Evolutionary conservation across 805 yeast genomes (phyloP).

Genomic region (Trichomonascus vanleenenianus): DNA sequence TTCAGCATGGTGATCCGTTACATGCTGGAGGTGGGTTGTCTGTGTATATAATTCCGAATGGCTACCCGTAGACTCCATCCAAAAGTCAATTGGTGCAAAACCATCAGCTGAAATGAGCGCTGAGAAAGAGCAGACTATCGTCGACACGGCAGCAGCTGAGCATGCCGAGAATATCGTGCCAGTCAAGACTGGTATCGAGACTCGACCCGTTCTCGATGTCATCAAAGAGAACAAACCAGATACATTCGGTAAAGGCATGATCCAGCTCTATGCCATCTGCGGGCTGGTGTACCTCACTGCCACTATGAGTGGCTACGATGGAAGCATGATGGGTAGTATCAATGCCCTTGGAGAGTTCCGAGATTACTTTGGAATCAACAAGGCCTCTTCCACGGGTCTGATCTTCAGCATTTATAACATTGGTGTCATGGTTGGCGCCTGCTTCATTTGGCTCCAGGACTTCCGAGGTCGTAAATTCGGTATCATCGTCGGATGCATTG

Average conservation of each 20-base stretch:
- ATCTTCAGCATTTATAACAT: constrained; percentile 14
- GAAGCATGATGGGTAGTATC: constrained; percentile 14
- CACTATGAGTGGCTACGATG: constrained; percentile 16
- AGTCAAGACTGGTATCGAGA: too few relatives aligned
- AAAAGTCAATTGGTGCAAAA: too few relatives aligned
- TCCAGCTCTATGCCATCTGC: constrained; percentile 9
- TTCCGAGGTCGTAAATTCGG: constrained; percentile 9
- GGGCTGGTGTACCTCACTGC: constrained; percentile 9
- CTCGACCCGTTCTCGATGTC: constrained; percentile 2
- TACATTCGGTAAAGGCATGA: constrained; percentile 9
- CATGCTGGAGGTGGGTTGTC: too few relatives aligned
- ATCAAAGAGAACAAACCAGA: constrained; percentile 7
- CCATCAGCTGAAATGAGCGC: not conserved
- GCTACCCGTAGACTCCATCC: too few relatives aligned
- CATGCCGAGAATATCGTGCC: not conserved
- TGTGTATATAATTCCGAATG: too few relatives aligned
- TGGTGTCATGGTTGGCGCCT: constrained; percentile 11
- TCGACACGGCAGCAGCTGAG: not conserved
- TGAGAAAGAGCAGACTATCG: not conserved
- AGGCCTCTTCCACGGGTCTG: constrained; percentile 12
- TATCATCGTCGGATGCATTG: constrained; percentile 11
- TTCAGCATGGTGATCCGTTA: too few relatives aligned
- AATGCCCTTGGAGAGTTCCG: constrained; percentile 13
- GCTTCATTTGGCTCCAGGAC: constrained; percentile 13
- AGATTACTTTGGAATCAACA: constrained; percentile 9